These are phyloP conservation scores for Desmodesmus armatus DNA, from an alignment of 139 green algal genomes.

Conservation along the genomic window DNA sequence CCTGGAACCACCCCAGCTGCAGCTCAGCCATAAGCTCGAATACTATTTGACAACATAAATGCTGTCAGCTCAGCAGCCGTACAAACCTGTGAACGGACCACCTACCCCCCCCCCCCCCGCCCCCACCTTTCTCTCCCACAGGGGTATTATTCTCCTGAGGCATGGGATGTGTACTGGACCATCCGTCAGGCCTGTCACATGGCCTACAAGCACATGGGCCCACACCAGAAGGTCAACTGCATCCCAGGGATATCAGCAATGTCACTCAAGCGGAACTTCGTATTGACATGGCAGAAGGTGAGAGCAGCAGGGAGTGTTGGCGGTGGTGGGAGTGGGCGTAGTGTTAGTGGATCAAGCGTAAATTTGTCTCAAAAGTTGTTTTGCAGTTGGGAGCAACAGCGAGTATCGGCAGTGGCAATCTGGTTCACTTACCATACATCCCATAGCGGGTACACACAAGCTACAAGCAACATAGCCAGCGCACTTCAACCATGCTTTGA, in stretches of 20 bases:
- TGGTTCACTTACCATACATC: not conserved
- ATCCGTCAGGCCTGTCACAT: constrained; percentile 14
- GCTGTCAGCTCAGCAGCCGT: too few relatives aligned
- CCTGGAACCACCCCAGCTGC: too few relatives aligned
- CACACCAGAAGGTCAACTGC: constrained; percentile 66
- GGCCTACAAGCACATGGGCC: constrained; percentile 10
- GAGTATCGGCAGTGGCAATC: constrained; percentile 9
- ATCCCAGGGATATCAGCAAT: constrained; percentile 64
- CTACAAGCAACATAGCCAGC: too few relatives aligned
- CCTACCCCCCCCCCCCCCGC: too few relatives aligned
- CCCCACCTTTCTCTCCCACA: not conserved
- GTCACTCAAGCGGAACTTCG: constrained; percentile 65
- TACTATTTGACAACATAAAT: too few relatives aligned
- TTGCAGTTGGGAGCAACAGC: not conserved
- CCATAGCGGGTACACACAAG: not conserved
- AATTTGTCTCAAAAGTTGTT: too few relatives aligned
- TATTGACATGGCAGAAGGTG: constrained; percentile 59
- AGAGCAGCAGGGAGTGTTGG: not conserved
- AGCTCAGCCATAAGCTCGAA: too few relatives aligned
- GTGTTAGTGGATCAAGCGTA: too few relatives aligned
- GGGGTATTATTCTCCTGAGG: not conserved
- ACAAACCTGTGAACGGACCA: too few relatives aligned
- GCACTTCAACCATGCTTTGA: too few relatives aligned
- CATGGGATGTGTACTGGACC: constrained; percentile 35
- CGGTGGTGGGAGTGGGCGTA: too few relatives aligned